These are phyloP conservation scores for Peronospora belbahrii DNA, from an alignment of 352 stramenopile genomes.

Conservation along the genomic window DNA sequence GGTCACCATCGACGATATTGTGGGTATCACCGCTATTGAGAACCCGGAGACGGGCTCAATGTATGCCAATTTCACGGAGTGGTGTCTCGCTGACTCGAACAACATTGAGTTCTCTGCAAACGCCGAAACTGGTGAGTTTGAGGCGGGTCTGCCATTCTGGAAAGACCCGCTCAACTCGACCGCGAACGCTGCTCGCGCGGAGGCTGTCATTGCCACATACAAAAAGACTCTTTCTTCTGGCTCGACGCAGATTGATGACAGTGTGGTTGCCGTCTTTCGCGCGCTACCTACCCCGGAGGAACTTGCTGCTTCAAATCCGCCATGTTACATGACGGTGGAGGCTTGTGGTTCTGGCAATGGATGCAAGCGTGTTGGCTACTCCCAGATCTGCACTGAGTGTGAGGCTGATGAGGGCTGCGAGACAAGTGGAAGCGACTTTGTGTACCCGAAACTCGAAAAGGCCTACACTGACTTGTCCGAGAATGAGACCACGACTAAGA, in stretches of 20 bases:
- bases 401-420: slow-evolving; percentile 24
- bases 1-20: slow-evolving; percentile 71
- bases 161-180: slow-evolving; percentile 43
- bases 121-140: slow-evolving; percentile 29
- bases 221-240: slow-evolving; percentile 28
- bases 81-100: slow-evolving; percentile 44
- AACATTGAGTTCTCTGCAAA: slow-evolving; percentile 53
- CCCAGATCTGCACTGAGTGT: slow-evolving; percentile 63
- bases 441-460: slow-evolving; percentile 57
- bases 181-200: slow-evolving; percentile 42
- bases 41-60: slow-evolving; percentile 34
- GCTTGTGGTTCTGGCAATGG: slow-evolving; percentile 41
- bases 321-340: slow-evolving; percentile 59
- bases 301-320: slow-evolving; percentile 46
- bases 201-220: slow-evolving; percentile 48
- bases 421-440: slow-evolving; percentile 40
- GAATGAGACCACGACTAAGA: slow-evolving; percentile 29
- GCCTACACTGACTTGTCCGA: slow-evolving; percentile 35
- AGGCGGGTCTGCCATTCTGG: slow-evolving; percentile 54
- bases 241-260: slow-evolving; percentile 38
- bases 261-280: slow-evolving; percentile 33
- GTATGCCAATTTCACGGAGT: slow-evolving; percentile 63
- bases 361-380: slow-evolving; percentile 64
- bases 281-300: slow-evolving; percentile 36
- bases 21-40: slow-evolving; percentile 61